phyloP scores from a whole-genome alignment of 225 moss, liverwort and hornwort genomes.

The Bryoerythrophyllum caledonicum region DNA sequence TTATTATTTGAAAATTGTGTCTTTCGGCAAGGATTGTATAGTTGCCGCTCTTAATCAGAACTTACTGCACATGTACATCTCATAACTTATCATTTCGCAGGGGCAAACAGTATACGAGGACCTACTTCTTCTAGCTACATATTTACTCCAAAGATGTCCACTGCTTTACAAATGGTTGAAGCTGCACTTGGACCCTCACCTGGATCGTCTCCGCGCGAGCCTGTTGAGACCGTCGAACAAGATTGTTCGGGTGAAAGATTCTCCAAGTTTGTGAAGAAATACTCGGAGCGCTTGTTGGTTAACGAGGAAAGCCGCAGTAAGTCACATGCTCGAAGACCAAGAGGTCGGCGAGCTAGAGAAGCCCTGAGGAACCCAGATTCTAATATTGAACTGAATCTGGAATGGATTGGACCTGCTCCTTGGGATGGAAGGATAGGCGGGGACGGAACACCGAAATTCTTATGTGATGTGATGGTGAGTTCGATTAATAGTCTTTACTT shows the following conservation, averaged over 20 bases:
- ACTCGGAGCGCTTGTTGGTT: constrained; percentile 76
- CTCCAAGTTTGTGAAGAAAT: constrained; percentile 64
- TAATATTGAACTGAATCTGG: constrained; percentile 46
- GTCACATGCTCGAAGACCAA: constrained; percentile 63
- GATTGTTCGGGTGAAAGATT: constrained; percentile 21
- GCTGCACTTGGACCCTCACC: constrained; percentile 52
- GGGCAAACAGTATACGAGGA: constrained; percentile 28
- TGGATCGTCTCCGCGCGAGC: constrained; percentile 27
- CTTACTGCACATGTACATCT: neutral
- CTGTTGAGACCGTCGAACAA: constrained; percentile 24
- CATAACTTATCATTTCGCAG: constrained; percentile 18
- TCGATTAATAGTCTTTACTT: constrained; percentile 3
- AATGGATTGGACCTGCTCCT: constrained; percentile 88
- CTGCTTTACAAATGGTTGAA: constrained; percentile 77
- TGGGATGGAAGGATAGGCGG: constrained; percentile 83
- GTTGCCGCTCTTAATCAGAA: neutral
- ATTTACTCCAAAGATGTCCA: constrained; percentile 49
- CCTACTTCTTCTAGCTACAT: constrained; percentile 35
- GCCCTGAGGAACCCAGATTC: constrained; percentile 51
- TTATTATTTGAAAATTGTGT: constrained; percentile 15
- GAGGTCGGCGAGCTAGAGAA: constrained; percentile 68
- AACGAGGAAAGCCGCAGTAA: constrained; percentile 50
- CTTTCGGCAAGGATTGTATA: constrained; percentile 8
- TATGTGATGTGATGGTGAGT: constrained; percentile 98
- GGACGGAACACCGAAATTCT: constrained; percentile 84